phyloP scores from a whole-genome alignment of 805 yeast genomes.

The Candida germanica region DNA sequence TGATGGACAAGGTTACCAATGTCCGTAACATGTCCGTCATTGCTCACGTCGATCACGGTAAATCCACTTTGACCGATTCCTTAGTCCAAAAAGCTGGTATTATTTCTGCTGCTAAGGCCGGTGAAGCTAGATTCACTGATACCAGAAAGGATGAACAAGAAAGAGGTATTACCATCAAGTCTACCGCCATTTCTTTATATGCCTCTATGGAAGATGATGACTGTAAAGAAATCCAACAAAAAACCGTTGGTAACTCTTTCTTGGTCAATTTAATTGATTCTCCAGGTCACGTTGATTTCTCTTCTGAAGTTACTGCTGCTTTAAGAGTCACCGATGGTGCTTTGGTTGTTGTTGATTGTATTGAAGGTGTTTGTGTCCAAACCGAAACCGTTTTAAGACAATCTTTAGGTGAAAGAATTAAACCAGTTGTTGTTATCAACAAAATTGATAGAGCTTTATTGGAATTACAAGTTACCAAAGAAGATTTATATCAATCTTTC shows the following conservation, averaged over 20 bases:
- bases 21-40: slow-evolving; percentile 99
- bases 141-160: slow-evolving; percentile 99
- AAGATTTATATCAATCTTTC: slow-evolving; percentile 97
- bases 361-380: slow-evolving; percentile 99
- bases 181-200: slow-evolving; percentile 96
- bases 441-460: slow-evolving; percentile 99
- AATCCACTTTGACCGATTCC: slow-evolving; percentile 98
- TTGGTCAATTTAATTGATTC: slow-evolving; percentile 98
- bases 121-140: slow-evolving; percentile 99
- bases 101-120: slow-evolving; percentile 99
- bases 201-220: slow-evolving; percentile 85
- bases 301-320: slow-evolving; percentile 99
- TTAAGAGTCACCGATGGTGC: slow-evolving; percentile 99
- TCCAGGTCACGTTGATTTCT: slow-evolving; percentile 99
- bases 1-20: slow-evolving; percentile 99
- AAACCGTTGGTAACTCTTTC: slow-evolving; percentile 89
- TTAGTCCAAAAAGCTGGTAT: slow-evolving; percentile 99
- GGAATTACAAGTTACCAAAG: slow-evolving; percentile 98
- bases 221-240: slow-evolving; percentile 85
- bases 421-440: slow-evolving; percentile 98
- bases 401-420: slow-evolving; percentile 98
- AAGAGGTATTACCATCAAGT: slow-evolving; percentile 99
- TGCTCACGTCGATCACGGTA: slow-evolving; percentile 99
- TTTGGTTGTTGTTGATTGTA: slow-evolving; percentile 97
- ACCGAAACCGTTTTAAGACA: slow-evolving; percentile 99